phyloP scores from a whole-genome alignment of 1,284 basidiomycete species.

The Vanrija pseudolonga region DNA sequence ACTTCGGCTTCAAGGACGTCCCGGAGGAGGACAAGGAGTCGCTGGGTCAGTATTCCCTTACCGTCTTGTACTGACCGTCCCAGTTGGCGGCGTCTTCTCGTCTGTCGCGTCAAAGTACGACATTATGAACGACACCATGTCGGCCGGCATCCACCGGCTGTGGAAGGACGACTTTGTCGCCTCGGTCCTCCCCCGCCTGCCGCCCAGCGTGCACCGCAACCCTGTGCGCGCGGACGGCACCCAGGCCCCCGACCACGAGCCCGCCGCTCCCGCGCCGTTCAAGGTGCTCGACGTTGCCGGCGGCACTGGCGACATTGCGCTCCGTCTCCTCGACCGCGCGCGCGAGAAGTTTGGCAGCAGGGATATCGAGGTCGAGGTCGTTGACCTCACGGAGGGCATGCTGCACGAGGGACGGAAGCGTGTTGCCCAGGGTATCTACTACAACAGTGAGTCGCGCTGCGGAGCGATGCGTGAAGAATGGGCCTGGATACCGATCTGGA shows the following conservation, averaged over 20 bases:
- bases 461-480: no score
- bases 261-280: slow-evolving; percentile 50
- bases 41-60: slow-evolving; percentile 52
- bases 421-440: slow-evolving; percentile 93
- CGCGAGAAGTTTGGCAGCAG: slow-evolving; percentile 82
- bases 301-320: slow-evolving; percentile 95
- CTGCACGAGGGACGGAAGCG: slow-evolving; percentile 85
- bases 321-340: slow-evolving; percentile 88
- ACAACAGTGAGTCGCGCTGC: slow-evolving; percentile 67
- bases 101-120: slow-evolving; percentile 96
- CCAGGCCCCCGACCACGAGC: slow-evolving; percentile 50
- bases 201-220: slow-evolving; percentile 41
- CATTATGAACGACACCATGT: slow-evolving; percentile 98
- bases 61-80: not conserved
- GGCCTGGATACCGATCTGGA: no score
- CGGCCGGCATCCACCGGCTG: slow-evolving; percentile 88
- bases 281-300: slow-evolving; percentile 93
- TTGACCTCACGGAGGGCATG: slow-evolving; percentile 96
- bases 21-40: slow-evolving; percentile 67
- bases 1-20: slow-evolving; percentile 89
- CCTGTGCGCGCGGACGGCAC: slow-evolving; percentile 10
- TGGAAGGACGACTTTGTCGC: slow-evolving; percentile 96
- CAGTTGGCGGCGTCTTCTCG: slow-evolving; percentile 87
- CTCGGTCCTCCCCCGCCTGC: slow-evolving; percentile 63
- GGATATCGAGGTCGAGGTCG: slow-evolving; percentile 82